A percentile compares a stretch with the other conserved stretches of the same genome.
Evolutionary conservation across 2,329 filamentous ascomycete genomes (phyloP).

Genomic region (Colletotrichum shisoi): DNA sequence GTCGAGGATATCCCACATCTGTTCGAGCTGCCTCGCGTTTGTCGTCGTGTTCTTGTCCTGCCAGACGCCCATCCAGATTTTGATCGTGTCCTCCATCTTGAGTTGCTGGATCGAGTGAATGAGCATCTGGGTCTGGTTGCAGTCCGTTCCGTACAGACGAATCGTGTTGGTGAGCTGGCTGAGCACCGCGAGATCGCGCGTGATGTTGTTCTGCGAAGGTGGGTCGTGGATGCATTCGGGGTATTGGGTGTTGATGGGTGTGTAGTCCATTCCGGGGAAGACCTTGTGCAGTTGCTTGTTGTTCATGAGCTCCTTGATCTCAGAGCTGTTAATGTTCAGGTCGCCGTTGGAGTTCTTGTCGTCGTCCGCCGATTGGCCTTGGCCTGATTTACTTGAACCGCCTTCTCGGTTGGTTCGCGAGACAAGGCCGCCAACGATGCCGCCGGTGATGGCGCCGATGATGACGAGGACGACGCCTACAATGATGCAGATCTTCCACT

Average conservation of each 20-base stretch:
- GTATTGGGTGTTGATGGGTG: constrained; percentile 88
- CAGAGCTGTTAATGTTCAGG: constrained; percentile 74
- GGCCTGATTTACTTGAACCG: constrained; percentile 47
- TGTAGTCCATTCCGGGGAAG: constrained; percentile 95
- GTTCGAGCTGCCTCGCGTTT: constrained; percentile 78
- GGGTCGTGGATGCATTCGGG: constrained; percentile 80
- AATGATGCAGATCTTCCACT: constrained; percentile 74
- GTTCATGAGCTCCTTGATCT: constrained; percentile 83
- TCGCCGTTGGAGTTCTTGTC: constrained; percentile 72
- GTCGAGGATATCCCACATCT: constrained; percentile 86
- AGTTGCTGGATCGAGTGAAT: constrained; percentile 81
- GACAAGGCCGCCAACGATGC: constrained; percentile 76
- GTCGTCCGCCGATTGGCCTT: constrained; percentile 62
- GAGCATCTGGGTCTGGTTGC: constrained; percentile 96
- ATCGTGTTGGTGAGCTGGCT: constrained; percentile 89
- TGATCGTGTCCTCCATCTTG: constrained; percentile 74
- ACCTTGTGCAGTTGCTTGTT: constrained; percentile 87
- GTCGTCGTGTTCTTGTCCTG: constrained; percentile 84
- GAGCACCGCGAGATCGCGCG: constrained; percentile 86
- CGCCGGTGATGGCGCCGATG: constrained; percentile 72
- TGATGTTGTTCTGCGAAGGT: constrained; percentile 93
- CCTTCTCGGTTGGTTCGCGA: constrained; percentile 58
- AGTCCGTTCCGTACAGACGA: constrained; percentile 92
- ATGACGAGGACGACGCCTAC: constrained; percentile 70
- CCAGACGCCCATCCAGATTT: constrained; percentile 95